phyloP scores from a whole-genome alignment of 345 rosid species.

The Raphanus raphanistrum region DNA sequence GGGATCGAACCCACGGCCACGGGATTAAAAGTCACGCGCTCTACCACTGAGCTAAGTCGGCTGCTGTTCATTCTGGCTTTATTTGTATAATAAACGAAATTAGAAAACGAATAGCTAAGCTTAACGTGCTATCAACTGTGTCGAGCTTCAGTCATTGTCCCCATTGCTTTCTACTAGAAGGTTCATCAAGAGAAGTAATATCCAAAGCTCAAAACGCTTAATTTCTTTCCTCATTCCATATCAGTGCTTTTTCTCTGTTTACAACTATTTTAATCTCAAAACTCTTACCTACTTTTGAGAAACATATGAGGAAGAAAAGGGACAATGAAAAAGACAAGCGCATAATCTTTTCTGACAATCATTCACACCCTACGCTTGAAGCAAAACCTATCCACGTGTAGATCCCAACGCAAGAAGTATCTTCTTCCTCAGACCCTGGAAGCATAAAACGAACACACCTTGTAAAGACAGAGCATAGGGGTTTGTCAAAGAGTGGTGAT shows the following conservation, averaged over 20 bases:
- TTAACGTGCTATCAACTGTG: not conserved
- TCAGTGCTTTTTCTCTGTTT: not conserved
- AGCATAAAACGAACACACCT: conserved; percentile 12
- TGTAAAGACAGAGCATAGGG: not conserved
- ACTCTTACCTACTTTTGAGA: conserved; percentile 14
- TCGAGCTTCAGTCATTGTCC: not conserved
- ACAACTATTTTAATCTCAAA: conserved; percentile 20
- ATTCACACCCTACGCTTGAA: conserved; percentile 14
- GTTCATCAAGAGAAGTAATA: conserved; percentile 63
- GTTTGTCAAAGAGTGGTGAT: too few relatives aligned
- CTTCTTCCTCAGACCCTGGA: conserved; percentile 95
- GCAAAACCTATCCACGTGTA: conserved; percentile 38
- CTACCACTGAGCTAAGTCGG: conserved; percentile 22
- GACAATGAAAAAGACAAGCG: not conserved
- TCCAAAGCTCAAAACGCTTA: conserved; percentile 47
- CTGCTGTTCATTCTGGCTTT: not conserved
- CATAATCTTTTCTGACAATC: conserved; percentile 7
- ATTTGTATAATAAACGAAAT: not conserved
- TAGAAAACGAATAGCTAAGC: not conserved
- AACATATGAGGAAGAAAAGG: conserved; percentile 8
- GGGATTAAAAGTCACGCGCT: conserved; percentile 22
- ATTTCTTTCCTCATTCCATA: conserved; percentile 38
- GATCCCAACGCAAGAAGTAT: conserved; percentile 73
- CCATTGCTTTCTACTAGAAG: conserved; percentile 31
- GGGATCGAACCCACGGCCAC: conserved; percentile 20